These are phyloP conservation scores for Plenodomus tracheiphilus DNA, from an alignment of 2,329 filamentous ascomycete genomes.

Conservation along the genomic window DNA sequence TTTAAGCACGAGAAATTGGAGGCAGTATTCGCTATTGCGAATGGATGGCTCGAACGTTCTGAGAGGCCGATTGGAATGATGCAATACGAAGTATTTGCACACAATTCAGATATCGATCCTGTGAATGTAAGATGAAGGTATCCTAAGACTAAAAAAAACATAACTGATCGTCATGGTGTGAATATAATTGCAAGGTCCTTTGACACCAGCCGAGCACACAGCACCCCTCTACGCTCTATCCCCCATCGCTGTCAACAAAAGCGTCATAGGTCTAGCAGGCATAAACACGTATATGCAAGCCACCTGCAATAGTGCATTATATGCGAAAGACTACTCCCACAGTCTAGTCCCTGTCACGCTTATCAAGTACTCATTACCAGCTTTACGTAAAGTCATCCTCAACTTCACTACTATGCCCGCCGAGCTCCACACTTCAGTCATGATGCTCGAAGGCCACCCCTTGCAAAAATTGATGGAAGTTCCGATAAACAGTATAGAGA, in stretches of 20 bases:
- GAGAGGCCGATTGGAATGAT: constrained; percentile 13
- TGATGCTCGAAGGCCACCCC: no score
- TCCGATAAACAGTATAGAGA: no score
- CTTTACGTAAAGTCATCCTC: no score
- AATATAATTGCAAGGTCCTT: constrained; percentile 20
- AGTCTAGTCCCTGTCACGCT: no score
- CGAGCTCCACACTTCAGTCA: no score
- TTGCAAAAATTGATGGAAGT: no score
- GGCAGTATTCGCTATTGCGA: constrained; percentile 11
- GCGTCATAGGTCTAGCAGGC: constrained; percentile 17
- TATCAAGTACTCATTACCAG: no score
- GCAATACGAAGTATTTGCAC: constrained; percentile 15
- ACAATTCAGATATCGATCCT: constrained; percentile 15
- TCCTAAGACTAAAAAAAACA: not conserved
- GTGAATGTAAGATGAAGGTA: constrained; percentile 10
- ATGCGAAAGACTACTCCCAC: constrained; percentile 7
- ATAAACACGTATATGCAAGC: constrained; percentile 15
- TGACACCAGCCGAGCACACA: constrained; percentile 19
- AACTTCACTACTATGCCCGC: no score
- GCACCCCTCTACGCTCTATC: constrained; percentile 19
- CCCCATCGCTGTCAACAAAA: constrained; percentile 9
- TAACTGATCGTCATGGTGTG: constrained; percentile 18
- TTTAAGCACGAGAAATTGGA: constrained; percentile 25
- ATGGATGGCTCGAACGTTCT: constrained; percentile 14
- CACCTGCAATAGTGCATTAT: constrained; percentile 11